Conservation (phyloP, 2,329 filamentous ascomycete genomes). For the Dryadomyces quercivorus region DNA sequence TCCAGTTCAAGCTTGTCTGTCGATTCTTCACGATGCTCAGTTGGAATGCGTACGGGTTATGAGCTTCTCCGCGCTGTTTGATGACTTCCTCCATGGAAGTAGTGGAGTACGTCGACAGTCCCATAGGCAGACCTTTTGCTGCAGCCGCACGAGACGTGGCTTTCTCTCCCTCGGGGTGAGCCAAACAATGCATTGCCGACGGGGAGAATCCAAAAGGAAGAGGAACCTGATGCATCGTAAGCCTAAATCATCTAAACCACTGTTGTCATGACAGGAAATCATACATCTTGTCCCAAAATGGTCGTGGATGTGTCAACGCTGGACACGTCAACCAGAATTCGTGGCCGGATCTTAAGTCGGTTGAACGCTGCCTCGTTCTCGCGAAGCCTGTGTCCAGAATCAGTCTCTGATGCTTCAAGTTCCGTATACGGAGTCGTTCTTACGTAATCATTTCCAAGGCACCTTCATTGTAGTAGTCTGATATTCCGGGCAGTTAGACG, state of each 20-base stretch:
- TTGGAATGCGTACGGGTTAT: constrained; percentile 38
- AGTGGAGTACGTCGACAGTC: constrained; percentile 33
- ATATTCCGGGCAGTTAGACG: neutral
- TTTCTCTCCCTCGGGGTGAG: constrained; percentile 37
- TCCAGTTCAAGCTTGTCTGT: constrained; percentile 24
- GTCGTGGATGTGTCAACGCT: constrained; percentile 26
- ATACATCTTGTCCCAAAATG: constrained; percentile 27
- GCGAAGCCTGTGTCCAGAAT: constrained; percentile 18
- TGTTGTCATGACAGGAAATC: too few species aligned
- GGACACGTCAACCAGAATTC: constrained; percentile 27
- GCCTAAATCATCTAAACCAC: neutral
- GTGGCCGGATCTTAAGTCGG: constrained; percentile 33
- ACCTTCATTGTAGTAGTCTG: constrained; percentile 45
- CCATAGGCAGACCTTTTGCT: constrained; percentile 30
- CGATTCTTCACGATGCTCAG: constrained; percentile 38
- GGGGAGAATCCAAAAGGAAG: constrained; percentile 39
- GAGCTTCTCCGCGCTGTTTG: constrained; percentile 18
- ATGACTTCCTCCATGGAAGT: constrained; percentile 32
- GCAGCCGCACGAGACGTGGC: constrained; percentile 35
- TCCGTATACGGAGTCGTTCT: neutral
- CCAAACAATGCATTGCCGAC: constrained; percentile 38
- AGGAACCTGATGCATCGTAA: neutral
- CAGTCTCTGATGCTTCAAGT: neutral
- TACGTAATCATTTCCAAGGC: constrained; percentile 40
- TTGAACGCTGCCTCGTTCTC: constrained; percentile 42